Evolutionary conservation across 306 rosid species (phyloP).

Genomic region (Cicer arietinum): DNA sequence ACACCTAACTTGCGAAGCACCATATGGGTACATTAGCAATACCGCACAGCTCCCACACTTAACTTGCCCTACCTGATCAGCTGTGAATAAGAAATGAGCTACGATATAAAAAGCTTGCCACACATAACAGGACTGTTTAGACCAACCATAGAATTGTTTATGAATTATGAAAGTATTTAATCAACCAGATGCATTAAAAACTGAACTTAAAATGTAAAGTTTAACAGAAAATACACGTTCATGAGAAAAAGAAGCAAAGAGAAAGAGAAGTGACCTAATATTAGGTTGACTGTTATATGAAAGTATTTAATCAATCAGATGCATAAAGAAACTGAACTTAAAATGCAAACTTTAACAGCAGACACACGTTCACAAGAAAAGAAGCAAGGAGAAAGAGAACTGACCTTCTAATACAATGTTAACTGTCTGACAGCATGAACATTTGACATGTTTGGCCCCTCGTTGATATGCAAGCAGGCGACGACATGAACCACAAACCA

Average conservation of each 20-base stretch:
- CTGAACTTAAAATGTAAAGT: background rate
- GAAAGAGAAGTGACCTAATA: constrained; percentile 11
- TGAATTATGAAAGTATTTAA: background rate
- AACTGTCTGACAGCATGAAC: constrained; percentile 82
- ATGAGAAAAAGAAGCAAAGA: background rate
- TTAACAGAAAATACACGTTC: background rate
- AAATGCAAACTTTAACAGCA: constrained; percentile 14
- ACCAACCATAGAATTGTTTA: constrained; percentile 5
- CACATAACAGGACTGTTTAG: background rate
- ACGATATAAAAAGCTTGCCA: constrained; percentile 17
- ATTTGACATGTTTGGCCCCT: constrained; percentile 76
- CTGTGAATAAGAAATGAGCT: constrained; percentile 53
- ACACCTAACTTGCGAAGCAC: constrained; percentile 84
- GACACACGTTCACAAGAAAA: constrained; percentile 18
- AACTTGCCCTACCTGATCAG: constrained; percentile 85
- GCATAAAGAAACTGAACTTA: background rate
- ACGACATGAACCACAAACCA: constrained; percentile 93
- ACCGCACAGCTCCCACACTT: constrained; percentile 77
- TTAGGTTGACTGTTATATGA: background rate
- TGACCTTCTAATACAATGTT: constrained; percentile 86
- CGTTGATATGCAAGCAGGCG: constrained; percentile 73
- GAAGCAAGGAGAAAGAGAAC: constrained; percentile 31
- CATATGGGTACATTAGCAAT: constrained; percentile 85
- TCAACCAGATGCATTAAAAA: background rate
- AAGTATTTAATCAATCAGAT: constrained; percentile 33